Evolutionary conservation across 106 monocot genomes (phyloP), one percentile per base, ranked within the genome.

Genomic region (Chionographis japonica): DNA sequence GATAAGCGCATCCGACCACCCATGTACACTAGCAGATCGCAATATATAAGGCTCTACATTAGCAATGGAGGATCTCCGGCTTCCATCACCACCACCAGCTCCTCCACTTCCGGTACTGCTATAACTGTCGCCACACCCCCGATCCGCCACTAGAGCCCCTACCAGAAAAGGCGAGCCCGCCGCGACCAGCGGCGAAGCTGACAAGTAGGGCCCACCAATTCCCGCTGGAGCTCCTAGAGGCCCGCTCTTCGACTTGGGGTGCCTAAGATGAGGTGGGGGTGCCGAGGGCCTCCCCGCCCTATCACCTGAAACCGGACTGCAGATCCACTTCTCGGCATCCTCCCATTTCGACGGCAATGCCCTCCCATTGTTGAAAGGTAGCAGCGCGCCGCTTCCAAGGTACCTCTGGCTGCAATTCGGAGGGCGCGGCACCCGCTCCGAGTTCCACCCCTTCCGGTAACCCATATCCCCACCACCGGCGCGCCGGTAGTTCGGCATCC

Each of bases 271-370:
- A 6, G 82, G 57, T 0, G 80, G 84, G 3, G 69, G 74, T 35
- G 56, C 56, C 4, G 68, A 62, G 0, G 72, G 18, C 20, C 78
- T 81, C 18, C 72, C 77, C 1, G 57, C 40, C 6, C 73, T 80
- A 74, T 90, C 94, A 16, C 70, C 76, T 8, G 87, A 85, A 55
- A 95, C 72, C 3, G 95, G 95, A 18, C 91, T 95, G 15, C 83
- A 77, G 27, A 95, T 95, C 95, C 95, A 95, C 77, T 86, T 88
- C 76, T 95, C 95, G 3, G 95, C 95, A 66, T 95, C 95, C 69
- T 95, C 95, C 95, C 95, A 95, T 75, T 95, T 95, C 15, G 95
- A 95, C 3, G 95, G 95, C 84, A 95, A 56, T 15, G 70, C 56
- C 61, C 79, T 79, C 12, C 91, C 91, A 38, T 84, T 88, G 52